Percentiles rank a stretch among this genome's conserved stretches.
Evolutionary conservation across 129 eudicot species (phyloP).

Genomic region (Mikania micrantha): DNA sequence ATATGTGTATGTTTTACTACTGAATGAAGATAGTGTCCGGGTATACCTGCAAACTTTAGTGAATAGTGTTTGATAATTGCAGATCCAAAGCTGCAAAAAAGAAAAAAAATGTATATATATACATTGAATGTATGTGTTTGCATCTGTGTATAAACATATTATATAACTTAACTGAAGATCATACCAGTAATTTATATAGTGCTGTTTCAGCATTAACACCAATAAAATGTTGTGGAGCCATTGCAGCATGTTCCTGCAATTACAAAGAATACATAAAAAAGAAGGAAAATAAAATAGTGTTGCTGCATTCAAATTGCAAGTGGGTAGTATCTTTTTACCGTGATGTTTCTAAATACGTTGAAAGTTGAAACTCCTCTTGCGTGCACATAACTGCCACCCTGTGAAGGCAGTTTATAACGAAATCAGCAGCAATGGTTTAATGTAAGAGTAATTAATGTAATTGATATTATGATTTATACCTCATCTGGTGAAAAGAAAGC

Average conservation of each 20-base stretch:
- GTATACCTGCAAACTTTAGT: conserved; percentile 61
- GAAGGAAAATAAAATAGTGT: not conserved
- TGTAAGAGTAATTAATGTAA: not conserved
- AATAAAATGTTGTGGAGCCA: conserved; percentile 68
- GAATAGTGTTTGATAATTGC: conserved; percentile 59
- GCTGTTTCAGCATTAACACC: conserved; percentile 44
- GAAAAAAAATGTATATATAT: not conserved
- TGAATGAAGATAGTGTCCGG: not conserved
- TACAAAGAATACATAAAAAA: not conserved
- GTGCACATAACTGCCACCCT: conserved; percentile 84
- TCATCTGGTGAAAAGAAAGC: conserved; percentile 99
- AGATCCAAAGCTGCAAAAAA: conserved; percentile 60
- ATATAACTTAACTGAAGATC: not conserved
- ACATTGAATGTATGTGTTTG: not conserved
- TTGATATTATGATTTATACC: conserved; percentile 36
- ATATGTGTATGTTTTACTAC: not conserved
- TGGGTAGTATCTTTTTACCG: conserved; percentile 34
- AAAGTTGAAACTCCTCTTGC: conserved; percentile 62
- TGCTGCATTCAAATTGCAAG: not conserved
- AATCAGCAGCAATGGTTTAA: conserved; percentile 11
- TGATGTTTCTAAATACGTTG: conserved; percentile 50
- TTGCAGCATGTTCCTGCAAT: conserved; percentile 74
- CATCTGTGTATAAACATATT: not conserved
- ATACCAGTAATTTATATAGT: conserved; percentile 52
- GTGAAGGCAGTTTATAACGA: not conserved